Percentiles rank a stretch among this genome's conserved stretches.
These are phyloP conservation scores for Claviceps africana DNA, from an alignment of 2,329 filamentous ascomycete genomes.

Conservation along the genomic window DNA sequence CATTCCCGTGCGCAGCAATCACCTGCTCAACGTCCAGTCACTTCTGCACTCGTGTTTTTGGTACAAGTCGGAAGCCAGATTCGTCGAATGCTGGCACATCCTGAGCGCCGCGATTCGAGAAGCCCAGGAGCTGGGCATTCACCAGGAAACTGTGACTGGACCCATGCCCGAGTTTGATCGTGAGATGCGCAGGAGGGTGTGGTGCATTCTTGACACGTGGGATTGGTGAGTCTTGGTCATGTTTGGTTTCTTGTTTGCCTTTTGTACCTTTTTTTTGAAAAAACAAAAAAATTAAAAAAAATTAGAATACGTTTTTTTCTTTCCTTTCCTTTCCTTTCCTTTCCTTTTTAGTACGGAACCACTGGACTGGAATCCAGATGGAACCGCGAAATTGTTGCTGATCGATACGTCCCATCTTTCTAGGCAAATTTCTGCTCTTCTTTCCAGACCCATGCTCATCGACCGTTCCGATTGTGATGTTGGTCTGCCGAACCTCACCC, in stretches of 20 bases:
- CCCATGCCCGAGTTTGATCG: conserved; percentile 19
- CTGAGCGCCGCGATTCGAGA: conserved; percentile 21
- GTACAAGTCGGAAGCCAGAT: conserved; percentile 23
- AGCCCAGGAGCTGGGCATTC: conserved; percentile 23
- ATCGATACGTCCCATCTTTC: too few relatives aligned
- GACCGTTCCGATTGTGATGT: conserved; percentile 20
- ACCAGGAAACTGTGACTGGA: conserved; percentile 16
- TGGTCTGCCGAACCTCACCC: conserved; percentile 17
- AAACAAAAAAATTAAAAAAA: too few relatives aligned
- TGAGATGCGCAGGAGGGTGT: conserved; percentile 22
- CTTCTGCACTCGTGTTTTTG: conserved; percentile 24
- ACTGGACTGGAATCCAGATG: too few relatives aligned
- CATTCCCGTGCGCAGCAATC: conserved; percentile 19
- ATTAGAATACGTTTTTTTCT: too few relatives aligned
- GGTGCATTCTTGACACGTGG: conserved; percentile 24
- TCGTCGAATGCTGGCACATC: conserved; percentile 24
- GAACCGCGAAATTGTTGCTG: background rate
- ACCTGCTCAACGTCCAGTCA: conserved; percentile 21
- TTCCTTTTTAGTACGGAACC: too few relatives aligned
- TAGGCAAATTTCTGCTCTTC: conserved; percentile 21
- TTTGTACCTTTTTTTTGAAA: background rate
- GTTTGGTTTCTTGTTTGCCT: background rate
- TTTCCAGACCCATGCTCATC: conserved; percentile 21
- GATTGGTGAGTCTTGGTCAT: conserved; percentile 20
- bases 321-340: background rate